Evolutionary conservation across 1,284 basidiomycete species (phyloP).

Genomic region (Leccinum pachyderme): DNA sequence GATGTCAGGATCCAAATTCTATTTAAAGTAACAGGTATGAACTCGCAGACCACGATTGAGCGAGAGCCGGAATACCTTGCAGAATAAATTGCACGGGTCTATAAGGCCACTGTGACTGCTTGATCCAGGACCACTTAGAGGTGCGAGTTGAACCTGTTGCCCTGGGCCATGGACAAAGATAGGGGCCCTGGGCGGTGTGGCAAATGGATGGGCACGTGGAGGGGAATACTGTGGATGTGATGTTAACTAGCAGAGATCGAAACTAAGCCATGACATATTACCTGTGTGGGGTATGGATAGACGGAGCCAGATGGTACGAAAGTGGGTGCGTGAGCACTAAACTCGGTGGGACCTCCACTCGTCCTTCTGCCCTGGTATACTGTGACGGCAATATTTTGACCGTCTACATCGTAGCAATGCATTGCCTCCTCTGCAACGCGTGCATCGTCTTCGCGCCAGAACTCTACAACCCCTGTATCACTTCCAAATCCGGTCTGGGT

Average conservation of each 20-base stretch:
- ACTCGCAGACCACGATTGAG: neutral
- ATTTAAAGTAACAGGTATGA: constrained; percentile 13
- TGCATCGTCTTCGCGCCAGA: constrained; percentile 88
- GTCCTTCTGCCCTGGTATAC: constrained; percentile 66
- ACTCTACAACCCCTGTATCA: constrained; percentile 78
- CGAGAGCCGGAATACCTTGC: constrained; percentile 55
- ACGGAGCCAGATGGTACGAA: constrained; percentile 69
- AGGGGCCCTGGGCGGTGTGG: constrained; percentile 32
- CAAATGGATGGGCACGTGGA: constrained; percentile 46
- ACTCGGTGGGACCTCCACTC: constrained; percentile 54
- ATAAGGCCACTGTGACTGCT: constrained; percentile 81
- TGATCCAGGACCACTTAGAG: constrained; percentile 67
- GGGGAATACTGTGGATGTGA: constrained; percentile 54
- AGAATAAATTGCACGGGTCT: constrained; percentile 90
- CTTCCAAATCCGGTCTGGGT: constrained; percentile 69
- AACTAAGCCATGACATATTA: constrained; percentile 28
- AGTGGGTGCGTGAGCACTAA: constrained; percentile 67
- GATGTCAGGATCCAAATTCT: constrained; percentile 85
- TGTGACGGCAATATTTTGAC: constrained; percentile 77
- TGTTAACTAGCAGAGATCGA: constrained; percentile 5
- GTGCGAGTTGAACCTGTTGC: constrained; percentile 84
- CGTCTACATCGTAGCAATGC: constrained; percentile 78
- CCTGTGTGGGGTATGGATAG: constrained; percentile 53
- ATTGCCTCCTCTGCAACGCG: constrained; percentile 71
- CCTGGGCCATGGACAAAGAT: constrained; percentile 82